Evolutionary conservation across 2,329 filamentous ascomycete genomes (phyloP), one percentile per base, ranked within the genome.

Genomic region (Aureobasidium sp.): DNA sequence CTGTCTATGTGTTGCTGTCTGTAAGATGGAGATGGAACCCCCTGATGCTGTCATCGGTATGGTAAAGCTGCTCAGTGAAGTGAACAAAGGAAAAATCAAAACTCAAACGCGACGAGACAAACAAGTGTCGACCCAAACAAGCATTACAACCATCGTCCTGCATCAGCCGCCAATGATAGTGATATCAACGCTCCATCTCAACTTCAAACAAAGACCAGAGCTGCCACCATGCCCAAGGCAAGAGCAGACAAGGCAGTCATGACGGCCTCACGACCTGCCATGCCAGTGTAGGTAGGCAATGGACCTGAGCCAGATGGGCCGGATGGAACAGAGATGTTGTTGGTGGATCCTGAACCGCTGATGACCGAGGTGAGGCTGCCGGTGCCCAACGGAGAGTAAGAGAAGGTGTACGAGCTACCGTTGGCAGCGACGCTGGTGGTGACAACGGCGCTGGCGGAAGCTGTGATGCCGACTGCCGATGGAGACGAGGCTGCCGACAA

Each of bases 371-470:
- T 55, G 59, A 60, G 41, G 45, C 57, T 60, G 45, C 57, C 57
- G n/a, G 57, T 60, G 20, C 57, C 57, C 17, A 60, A 12, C 41
- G 57, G 57, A 15, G 36, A 39, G 57, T 60, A 60, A 11, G 57
- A 60, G 57, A 60, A 42, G 36, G 57, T 60, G 57, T 60, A 60
- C 11, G 36, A 49, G 57, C 57, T 60, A 27, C 45, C 57, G 37
- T 49, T 49, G 57, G 27, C 22, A n/a, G 44, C 57, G 34, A 60
- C n/a, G 37, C 57, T 42, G 44, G 57, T 60, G 22, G 45, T 22
- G 45, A 51, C 36, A 27, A 41, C 27, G 36, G 39, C 31, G 25
- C 31, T 59, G 37, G 31, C 31, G 12, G 56, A 39, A 49, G 57
- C 39, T 25, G 55, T 37, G 42, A 39, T 42, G 42, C 7, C 29